Conservation (phyloP, 1,139 yeast genomes). For the Suhomyces panamericanus region DNA sequence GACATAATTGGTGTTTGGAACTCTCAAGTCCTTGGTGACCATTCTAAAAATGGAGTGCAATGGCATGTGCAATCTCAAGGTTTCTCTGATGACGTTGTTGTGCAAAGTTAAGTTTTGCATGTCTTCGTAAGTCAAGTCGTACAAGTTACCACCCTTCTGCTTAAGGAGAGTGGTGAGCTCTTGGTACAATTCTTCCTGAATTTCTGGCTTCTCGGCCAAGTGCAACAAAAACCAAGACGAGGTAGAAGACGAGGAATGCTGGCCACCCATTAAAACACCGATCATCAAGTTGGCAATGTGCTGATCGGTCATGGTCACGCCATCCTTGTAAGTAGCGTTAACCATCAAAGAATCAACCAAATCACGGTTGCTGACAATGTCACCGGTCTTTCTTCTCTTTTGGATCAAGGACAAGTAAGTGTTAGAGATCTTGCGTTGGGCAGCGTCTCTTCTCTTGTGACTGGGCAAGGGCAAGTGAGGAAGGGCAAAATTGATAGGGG, state of each 20-base stretch:
- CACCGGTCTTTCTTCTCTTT: constrained; percentile 71
- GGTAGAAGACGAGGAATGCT: constrained; percentile 96
- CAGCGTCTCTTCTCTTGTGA: constrained; percentile 80
- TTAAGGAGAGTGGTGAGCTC: constrained; percentile 71
- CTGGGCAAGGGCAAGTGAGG: constrained; percentile 89
- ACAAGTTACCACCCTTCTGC: constrained; percentile 35
- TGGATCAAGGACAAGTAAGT: constrained; percentile 80
- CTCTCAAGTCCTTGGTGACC: constrained; percentile 74
- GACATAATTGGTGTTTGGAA: constrained; percentile 76
- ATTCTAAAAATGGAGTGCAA: constrained; percentile 93
- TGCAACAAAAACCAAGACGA: constrained; percentile 94
- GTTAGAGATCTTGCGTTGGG: constrained; percentile 75
- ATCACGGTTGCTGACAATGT: constrained; percentile 77
- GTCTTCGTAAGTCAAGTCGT: constrained; percentile 75
- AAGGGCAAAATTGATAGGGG: constrained; percentile 94
- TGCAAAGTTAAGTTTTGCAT: constrained; percentile 78
- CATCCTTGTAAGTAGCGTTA: constrained; percentile 85
- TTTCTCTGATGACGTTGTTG: constrained; percentile 85
- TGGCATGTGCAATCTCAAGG: constrained; percentile 94
- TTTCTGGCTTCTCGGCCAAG: constrained; percentile 79
- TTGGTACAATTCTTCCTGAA: constrained; percentile 74
- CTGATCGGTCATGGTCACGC: constrained; percentile 88
- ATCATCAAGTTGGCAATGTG: constrained; percentile 92
- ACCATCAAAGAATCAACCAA: constrained; percentile 86
- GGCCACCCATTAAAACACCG: constrained; percentile 99